Evolutionary conservation across 2,329 filamentous ascomycete genomes (phyloP).

Genomic region (Pseudomassariella vexata): DNA sequence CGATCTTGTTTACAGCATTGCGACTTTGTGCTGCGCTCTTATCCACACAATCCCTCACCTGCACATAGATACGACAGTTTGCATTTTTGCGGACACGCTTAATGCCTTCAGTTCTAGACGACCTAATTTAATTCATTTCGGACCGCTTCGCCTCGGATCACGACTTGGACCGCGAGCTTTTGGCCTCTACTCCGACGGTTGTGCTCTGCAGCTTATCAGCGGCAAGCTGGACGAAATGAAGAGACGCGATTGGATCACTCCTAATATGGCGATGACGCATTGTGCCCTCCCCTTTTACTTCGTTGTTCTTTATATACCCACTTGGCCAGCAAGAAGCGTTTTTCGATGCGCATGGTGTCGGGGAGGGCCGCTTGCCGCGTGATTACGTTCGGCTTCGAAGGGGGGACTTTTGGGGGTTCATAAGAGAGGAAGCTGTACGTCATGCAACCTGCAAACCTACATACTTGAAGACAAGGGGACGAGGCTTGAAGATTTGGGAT

Average conservation of each 20-base stretch:
- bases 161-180: constrained; percentile 1
- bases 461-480: not conserved
- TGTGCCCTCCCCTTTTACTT: not conserved
- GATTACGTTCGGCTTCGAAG: not conserved
- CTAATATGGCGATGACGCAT: constrained; percentile 5
- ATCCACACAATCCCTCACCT: constrained; percentile 7
- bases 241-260: constrained; percentile 3
- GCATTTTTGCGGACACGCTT: constrained; percentile 27
- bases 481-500: not conserved
- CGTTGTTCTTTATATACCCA: constrained; percentile 7
- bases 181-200: constrained; percentile 2
- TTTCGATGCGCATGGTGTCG: constrained; percentile 1
- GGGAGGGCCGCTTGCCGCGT: constrained; percentile 3
- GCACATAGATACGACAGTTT: constrained; percentile 24
- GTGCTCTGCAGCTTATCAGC: constrained; percentile 3
- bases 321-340: not conserved
- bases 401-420: no score
- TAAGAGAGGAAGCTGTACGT: no score
- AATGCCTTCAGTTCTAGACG: constrained; percentile 25
- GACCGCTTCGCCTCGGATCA: constrained; percentile 7
- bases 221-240: constrained; percentile 4
- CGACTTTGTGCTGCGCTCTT: not conserved
- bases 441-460: no score
- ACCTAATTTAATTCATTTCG: constrained; percentile 21
- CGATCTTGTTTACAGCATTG: no score